Evolutionary conservation across 1,284 basidiomycete species (phyloP).

Genomic region (Trichosporon sp.): DNA sequence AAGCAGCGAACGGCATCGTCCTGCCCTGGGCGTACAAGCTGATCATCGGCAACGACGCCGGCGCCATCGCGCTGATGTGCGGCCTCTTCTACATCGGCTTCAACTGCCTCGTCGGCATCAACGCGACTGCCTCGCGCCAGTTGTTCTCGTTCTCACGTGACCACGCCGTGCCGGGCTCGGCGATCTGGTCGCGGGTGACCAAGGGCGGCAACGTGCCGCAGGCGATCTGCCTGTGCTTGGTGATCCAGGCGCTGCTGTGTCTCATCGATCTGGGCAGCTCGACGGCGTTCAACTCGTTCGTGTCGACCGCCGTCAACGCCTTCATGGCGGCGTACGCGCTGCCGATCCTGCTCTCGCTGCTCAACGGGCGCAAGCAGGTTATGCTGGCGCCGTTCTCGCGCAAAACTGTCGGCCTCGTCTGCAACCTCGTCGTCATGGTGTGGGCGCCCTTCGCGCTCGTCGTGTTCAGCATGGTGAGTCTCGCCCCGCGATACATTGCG

Average conservation of each 20-base stretch:
- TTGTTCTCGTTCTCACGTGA: conserved; percentile 22
- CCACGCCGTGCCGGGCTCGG: conserved; percentile 19
- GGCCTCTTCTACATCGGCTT: conserved; percentile 18
- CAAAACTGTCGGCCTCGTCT: conserved; percentile 7
- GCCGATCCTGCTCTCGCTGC: conserved; percentile 15
- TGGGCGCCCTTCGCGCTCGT: conserved; percentile 18
- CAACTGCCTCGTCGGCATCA: conserved; percentile 22
- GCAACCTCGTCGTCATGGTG: conserved; percentile 16
- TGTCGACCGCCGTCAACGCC: conserved; percentile 18
- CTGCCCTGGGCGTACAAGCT: conserved; percentile 18
- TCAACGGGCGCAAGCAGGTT: conserved; percentile 11
- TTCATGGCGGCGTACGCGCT: conserved; percentile 18
- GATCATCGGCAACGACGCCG: conserved; percentile 15
- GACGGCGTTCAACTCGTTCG: conserved; percentile 23
- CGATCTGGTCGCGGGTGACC: conserved; percentile 16
- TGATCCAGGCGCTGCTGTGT: conserved; percentile 19
- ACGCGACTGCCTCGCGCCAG: conserved; percentile 16
- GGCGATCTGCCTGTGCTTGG: conserved; percentile 15
- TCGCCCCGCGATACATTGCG: background rate
- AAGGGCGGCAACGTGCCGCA: conserved; percentile 18
- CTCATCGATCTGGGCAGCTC: conserved; percentile 23
- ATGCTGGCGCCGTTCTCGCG: conserved; percentile 9
- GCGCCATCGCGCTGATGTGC: conserved; percentile 16
- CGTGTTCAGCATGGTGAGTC: conserved; percentile 17
- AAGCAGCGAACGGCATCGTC: conserved; percentile 12